A percentile compares a stretch with the other conserved stretches of the same genome.
Evolutionary conservation across 495 filamentous ascomycete species (phyloP).

Genomic region (Lineolata rhizophorae): DNA sequence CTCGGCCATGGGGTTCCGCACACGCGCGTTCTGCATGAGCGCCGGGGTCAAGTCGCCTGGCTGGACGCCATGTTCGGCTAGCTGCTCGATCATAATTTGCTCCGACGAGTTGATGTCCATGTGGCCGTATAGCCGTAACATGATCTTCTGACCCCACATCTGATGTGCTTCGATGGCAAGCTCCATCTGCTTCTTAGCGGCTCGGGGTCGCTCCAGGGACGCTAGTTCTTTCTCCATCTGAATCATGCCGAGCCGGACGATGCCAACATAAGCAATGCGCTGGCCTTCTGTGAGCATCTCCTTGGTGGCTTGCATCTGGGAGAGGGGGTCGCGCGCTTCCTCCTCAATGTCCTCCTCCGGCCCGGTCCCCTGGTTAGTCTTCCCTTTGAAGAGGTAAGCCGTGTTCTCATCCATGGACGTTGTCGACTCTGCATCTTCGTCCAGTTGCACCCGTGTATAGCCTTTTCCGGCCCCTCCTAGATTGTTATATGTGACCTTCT

Average conservation of each 20-base stretch:
- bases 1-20: conserved; percentile 76
- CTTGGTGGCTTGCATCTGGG: conserved; percentile 91
- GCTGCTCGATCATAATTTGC: conserved; percentile 97
- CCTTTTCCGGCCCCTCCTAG: conserved; percentile 80
- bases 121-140: conserved; percentile 77
- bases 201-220: conserved; percentile 26
- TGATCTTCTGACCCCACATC: conserved; percentile 97
- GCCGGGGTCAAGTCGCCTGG: conserved; percentile 62
- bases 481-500: conserved; percentile 46
- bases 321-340: conserved; percentile 48
- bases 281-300: conserved; percentile 87
- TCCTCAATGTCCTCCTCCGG: conserved; percentile 52
- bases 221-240: conserved; percentile 50
- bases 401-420: conserved; percentile 98
- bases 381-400: conserved; percentile 73
- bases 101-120: conserved; percentile 86
- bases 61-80: conserved; percentile 75
- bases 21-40: conserved; percentile 80
- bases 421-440: conserved; percentile 81
- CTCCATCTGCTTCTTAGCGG: conserved; percentile 43
- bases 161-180: conserved; percentile 54
- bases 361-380: conserved; percentile 35
- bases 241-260: conserved; percentile 56
- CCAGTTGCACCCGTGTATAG: conserved; percentile 79
- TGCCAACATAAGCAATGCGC: conserved; percentile 86